A percentile compares a stretch with the other conserved stretches of the same genome.
Conservation (phyloP, 352 stramenopile genomes). For the Globisporangium abappressorium region DNA sequence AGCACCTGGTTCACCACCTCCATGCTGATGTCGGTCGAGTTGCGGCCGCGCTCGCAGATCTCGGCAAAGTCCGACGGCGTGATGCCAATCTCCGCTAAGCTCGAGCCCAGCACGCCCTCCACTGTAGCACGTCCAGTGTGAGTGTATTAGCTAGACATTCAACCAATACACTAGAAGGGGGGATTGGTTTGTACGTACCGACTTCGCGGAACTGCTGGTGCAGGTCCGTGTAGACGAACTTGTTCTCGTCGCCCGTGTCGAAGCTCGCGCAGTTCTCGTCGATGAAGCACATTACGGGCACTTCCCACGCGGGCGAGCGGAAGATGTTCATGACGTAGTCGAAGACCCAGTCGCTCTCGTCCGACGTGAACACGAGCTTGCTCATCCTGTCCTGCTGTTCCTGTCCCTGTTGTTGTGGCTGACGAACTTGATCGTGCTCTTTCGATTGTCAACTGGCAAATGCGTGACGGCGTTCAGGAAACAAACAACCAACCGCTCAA, state of each 20-base stretch:
- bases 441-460: neutral
- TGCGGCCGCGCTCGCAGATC: constrained; percentile 68
- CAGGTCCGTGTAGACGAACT: constrained; percentile 85
- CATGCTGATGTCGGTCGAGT: constrained; percentile 58
- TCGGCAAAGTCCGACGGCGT: constrained; percentile 78
- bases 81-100: constrained; percentile 85
- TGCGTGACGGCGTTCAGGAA: neutral
- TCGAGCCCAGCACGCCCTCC: constrained; percentile 72
- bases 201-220: constrained; percentile 80
- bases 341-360: constrained; percentile 85
- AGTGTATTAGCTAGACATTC: neutral
- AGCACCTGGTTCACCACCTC: constrained; percentile 87
- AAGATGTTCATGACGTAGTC: constrained; percentile 89
- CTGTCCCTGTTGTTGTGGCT: neutral
- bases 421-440: neutral
- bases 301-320: constrained; percentile 83
- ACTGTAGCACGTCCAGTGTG: constrained; percentile 26
- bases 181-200: constrained; percentile 15
- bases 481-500: neutral
- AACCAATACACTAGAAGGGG: no score
- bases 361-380: constrained; percentile 40
- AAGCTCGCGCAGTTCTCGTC: constrained; percentile 89
- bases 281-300: constrained; percentile 88
- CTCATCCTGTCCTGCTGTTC: constrained; percentile 11
- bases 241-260: constrained; percentile 89